phyloP scores from a whole-genome alignment of 768 basidiomycete species.

The Mycena filopes region DNA sequence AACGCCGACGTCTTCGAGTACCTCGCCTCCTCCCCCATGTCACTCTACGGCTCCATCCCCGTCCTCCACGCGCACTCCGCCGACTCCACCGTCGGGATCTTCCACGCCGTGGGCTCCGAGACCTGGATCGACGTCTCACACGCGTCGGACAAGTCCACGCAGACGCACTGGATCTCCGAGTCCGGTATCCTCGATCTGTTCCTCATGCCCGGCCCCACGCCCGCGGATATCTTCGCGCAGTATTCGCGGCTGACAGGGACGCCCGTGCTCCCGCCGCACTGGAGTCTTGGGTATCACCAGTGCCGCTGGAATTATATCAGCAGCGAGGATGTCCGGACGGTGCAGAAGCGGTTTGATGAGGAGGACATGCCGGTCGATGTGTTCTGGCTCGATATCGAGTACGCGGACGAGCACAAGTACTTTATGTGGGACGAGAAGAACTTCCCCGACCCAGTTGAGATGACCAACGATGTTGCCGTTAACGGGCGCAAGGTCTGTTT shows the following conservation, averaged over 20 bases:
- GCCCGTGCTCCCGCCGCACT: constrained; percentile 88
- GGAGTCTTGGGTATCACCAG: constrained; percentile 95
- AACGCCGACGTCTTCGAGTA: constrained; percentile 99
- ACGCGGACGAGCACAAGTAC: constrained; percentile 78
- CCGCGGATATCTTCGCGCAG: constrained; percentile 84
- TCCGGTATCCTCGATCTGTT: constrained; percentile 96
- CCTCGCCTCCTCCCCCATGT: constrained; percentile 78
- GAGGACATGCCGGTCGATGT: constrained; percentile 94
- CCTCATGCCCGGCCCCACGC: constrained; percentile 91
- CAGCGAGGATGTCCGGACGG: constrained; percentile 85
- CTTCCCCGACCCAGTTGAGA: constrained; percentile 95
- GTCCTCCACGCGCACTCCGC: constrained; percentile 93
- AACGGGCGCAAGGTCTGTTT: constrained; percentile 80
- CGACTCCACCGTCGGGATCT: constrained; percentile 89
- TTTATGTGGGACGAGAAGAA: constrained; percentile 94
- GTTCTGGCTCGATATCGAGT: constrained; percentile 34
- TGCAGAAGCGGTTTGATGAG: constrained; percentile 91
- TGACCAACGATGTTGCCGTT: constrained; percentile 90
- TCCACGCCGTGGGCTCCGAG: constrained; percentile 89
- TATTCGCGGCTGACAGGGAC: constrained; percentile 89
- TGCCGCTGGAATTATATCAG: constrained; percentile 98
- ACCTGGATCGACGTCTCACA: constrained; percentile 95
- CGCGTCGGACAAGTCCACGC: constrained; percentile 70
- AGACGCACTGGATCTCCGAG: constrained; percentile 98
- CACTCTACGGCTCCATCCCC: constrained; percentile 92